A percentile compares a stretch with the other conserved stretches of the same genome.
Conservation (phyloP, 2,329 filamentous ascomycete genomes). For the Metarhizium album region DNA sequence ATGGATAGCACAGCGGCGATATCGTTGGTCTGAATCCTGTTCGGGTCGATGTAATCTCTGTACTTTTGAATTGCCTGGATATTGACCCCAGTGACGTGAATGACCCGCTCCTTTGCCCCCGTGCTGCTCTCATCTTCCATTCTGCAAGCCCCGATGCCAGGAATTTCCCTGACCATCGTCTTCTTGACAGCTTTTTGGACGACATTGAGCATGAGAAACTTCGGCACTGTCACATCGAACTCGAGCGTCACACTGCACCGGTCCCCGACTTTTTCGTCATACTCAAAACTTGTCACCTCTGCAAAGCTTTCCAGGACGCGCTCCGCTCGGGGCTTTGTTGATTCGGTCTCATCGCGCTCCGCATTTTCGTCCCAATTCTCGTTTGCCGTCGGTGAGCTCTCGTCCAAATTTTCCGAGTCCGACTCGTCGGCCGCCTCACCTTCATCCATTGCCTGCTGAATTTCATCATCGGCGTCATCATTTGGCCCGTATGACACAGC, state of each 20-base stretch:
- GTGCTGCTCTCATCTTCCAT: constrained; percentile 49
- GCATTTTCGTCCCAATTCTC: constrained; percentile 28
- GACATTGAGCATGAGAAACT: constrained; percentile 85
- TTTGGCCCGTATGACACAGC: constrained; percentile 85
- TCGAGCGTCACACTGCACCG: constrained; percentile 76
- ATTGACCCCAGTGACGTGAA: constrained; percentile 80
- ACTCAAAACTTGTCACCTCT: constrained; percentile 67
- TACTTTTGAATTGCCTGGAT: constrained; percentile 84
- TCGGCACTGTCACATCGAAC: constrained; percentile 70
- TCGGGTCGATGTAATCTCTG: constrained; percentile 73
- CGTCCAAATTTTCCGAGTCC: constrained; percentile 40
- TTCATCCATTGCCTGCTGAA: constrained; percentile 54
- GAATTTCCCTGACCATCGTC: constrained; percentile 79
- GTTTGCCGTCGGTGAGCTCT: constrained; percentile 25
- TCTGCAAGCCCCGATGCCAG: constrained; percentile 62
- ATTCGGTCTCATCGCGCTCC: constrained; percentile 24
- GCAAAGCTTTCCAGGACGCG: constrained; percentile 52
- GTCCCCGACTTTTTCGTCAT: constrained; percentile 61
- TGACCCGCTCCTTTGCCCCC: constrained; percentile 33
- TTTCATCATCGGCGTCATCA: constrained; percentile 78
- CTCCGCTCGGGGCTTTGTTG: constrained; percentile 43
- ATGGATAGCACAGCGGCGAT: constrained; percentile 72
- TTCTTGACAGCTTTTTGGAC: constrained; percentile 71
- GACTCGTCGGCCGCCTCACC: constrained; percentile 41
- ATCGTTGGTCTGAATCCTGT: constrained; percentile 84